These are phyloP conservation scores for Ustilago nuda DNA, from an alignment of 1,284 basidiomycete genomes.

Conservation along the genomic window DNA sequence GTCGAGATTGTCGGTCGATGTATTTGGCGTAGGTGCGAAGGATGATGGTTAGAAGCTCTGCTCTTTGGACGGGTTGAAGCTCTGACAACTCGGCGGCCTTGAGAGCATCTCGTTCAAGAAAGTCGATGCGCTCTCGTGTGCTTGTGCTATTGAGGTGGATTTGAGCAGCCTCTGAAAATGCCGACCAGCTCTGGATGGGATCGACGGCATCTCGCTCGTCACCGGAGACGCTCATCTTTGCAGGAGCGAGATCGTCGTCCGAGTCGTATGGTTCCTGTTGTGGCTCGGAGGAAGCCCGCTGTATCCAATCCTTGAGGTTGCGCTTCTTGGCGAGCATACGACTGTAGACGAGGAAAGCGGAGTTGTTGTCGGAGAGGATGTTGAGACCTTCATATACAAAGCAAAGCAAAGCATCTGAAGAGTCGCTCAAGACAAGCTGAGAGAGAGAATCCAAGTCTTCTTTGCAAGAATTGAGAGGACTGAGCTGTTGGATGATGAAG, in stretches of 20 bases:
- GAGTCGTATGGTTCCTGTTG: conserved; percentile 60
- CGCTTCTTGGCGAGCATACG: conserved; percentile 51
- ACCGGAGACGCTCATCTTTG: conserved; percentile 42
- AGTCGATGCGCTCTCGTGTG: conserved; percentile 46
- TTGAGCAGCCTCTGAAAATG: conserved; percentile 47
- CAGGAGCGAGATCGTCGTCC: conserved; percentile 62
- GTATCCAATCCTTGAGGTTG: conserved; percentile 52
- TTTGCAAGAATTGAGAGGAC: neutral
- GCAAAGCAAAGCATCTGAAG: neutral
- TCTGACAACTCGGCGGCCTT: conserved; percentile 44
- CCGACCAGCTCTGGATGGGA: conserved; percentile 51
- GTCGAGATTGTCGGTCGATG: conserved; percentile 77
- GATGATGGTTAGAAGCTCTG: conserved; percentile 80
- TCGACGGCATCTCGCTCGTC: conserved; percentile 30
- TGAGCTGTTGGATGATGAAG: no score
- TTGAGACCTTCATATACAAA: neutral
- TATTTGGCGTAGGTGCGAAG: conserved; percentile 82
- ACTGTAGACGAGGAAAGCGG: conserved; percentile 1
- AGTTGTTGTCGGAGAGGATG: neutral
- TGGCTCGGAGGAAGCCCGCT: conserved; percentile 31
- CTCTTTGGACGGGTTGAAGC: conserved; percentile 75
- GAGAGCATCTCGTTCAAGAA: conserved; percentile 42
- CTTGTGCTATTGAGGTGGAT: conserved; percentile 33
- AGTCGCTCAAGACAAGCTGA: neutral
- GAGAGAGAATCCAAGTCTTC: neutral